Conservation (phyloP, 192 early-diverging fungal species). For the Linnemannia zychae region DNA sequence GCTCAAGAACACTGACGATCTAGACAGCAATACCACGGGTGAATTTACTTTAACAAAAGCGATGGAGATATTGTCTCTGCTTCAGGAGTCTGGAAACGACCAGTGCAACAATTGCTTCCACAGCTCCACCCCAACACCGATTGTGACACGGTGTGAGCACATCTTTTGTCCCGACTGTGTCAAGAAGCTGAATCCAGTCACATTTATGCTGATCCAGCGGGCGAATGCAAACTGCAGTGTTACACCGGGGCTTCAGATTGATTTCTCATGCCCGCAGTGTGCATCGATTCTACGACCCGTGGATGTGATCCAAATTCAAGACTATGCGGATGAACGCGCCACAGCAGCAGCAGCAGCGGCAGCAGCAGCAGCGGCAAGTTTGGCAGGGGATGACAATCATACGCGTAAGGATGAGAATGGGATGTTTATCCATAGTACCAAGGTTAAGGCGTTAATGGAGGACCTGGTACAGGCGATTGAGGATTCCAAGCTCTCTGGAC, state of each 20-base stretch:
- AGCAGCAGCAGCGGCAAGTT: neutral
- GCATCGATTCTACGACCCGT: conserved; percentile 31
- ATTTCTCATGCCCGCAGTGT: conserved; percentile 64
- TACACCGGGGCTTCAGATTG: conserved; percentile 30
- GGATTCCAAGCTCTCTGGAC: neutral
- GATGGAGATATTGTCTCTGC: conserved; percentile 33
- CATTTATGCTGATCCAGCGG: conserved; percentile 39
- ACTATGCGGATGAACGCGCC: conserved; percentile 48
- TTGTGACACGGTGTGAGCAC: conserved; percentile 55
- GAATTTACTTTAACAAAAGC: conserved; percentile 48
- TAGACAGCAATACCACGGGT: conserved; percentile 5
- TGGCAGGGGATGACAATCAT: conserved; percentile 18
- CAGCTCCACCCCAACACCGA: conserved; percentile 24
- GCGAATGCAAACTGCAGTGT: conserved; percentile 32
- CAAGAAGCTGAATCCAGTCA: conserved; percentile 47
- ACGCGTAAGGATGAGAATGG: conserved; percentile 38
- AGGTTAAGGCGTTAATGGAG: conserved; percentile 64
- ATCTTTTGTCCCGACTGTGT: conserved; percentile 58
- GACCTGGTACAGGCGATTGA: conserved; percentile 53
- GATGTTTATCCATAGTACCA: conserved; percentile 59
- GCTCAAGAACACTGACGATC: conserved; percentile 44
- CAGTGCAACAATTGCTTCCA: conserved; percentile 54
- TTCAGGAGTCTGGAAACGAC: conserved; percentile 55
- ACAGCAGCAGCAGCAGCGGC: too few relatives aligned
- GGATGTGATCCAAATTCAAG: conserved; percentile 65